These are phyloP conservation scores for Marasmius sp. DNA, from an alignment of 1,284 basidiomycete genomes.

Conservation along the genomic window DNA sequence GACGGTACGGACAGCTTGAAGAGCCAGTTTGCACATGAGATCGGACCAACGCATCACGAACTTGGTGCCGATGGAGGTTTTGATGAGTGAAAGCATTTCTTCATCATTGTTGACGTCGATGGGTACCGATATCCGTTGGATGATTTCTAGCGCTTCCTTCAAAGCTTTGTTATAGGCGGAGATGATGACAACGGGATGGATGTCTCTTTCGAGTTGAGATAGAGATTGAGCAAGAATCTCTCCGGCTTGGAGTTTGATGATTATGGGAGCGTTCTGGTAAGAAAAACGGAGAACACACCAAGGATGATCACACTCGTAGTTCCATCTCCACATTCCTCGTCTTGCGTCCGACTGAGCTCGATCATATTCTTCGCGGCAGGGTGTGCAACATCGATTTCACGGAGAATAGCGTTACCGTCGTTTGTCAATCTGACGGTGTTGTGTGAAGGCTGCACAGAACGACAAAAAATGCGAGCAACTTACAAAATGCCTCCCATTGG, in stretches of 20 bases:
- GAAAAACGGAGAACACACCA: conserved; percentile 48
- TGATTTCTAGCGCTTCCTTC: conserved; percentile 86
- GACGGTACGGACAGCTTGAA: conserved; percentile 90
- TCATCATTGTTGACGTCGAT: conserved; percentile 87
- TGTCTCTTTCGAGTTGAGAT: conserved; percentile 90
- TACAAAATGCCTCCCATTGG: conserved; percentile 97
- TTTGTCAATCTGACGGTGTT: conserved; percentile 78
- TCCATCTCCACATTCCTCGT: conserved; percentile 98
- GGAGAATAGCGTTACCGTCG: conserved; percentile 95
- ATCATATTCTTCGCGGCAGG: conserved; percentile 99
- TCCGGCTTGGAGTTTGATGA: conserved; percentile 61
- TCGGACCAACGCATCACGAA: conserved; percentile 97
- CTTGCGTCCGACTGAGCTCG: conserved; percentile 94
- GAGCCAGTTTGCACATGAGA: conserved; percentile 94
- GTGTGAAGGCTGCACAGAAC: neutral
- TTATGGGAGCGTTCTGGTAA: neutral
- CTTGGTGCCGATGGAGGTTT: conserved; percentile 99
- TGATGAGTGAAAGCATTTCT: conserved; percentile 96
- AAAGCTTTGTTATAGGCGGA: conserved; percentile 96
- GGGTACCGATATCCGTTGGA: conserved; percentile 85
- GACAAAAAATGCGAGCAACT: conserved; percentile 29
- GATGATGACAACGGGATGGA: conserved; percentile 99
- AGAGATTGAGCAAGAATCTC: conserved; percentile 97
- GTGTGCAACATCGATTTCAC: conserved; percentile 97
- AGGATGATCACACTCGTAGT: conserved; percentile 98